Base-by-base conservation (phyloP, 306 rosid species). In the Canavalia ensiformis region DNA sequence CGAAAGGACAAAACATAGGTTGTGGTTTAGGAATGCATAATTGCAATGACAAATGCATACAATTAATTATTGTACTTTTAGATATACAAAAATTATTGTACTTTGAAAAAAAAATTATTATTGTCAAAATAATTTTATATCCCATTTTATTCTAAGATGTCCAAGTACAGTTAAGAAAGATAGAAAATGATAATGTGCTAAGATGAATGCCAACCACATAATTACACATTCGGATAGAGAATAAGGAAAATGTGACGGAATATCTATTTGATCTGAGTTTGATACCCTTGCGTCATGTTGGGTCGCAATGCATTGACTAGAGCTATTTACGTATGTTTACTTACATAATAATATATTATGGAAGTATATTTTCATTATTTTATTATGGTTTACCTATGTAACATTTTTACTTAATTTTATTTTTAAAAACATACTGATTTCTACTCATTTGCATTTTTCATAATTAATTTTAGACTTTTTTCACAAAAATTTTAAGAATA, bases 131-230 rank as follows among this genome's bases (percentile, higher is more conserved):
- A 70, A 30, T 45, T 29, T 49, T 33, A 7, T 12, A 30, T 30
- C 1, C 50, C 34, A 7, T 34, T 31, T 12, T 51, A 33, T 41
- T 56, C 7, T 3, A n/a, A 29, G 2, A 12, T 1, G 12, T 58
- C 6, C 41, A 4, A 37, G 2, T 58, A 29, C 3, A 35, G n/a
- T n/a, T n/a, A n/a, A 37, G 9, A 55, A 42, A 6, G 51, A 54
- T 31, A 72, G 41, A 57, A 44, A 57, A 58, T 57, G 68, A 58
- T 74, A 74, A 54, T 7, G 11, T 52, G 37, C 13, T 37, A 72
- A 72, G 41, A 49, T 49, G 46, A 54, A 73, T 39, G 39, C 6
- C 77, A 39, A 44, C 57, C 68, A 30, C 79, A 58, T 44, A 58
- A 58, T 74, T 42, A 37, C 13, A 57, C 37, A 4, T 44, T 41